Base-by-base conservation (phyloP, 2,329 filamentous ascomycete genomes). In the Neopestalotiopsis rosae region DNA sequence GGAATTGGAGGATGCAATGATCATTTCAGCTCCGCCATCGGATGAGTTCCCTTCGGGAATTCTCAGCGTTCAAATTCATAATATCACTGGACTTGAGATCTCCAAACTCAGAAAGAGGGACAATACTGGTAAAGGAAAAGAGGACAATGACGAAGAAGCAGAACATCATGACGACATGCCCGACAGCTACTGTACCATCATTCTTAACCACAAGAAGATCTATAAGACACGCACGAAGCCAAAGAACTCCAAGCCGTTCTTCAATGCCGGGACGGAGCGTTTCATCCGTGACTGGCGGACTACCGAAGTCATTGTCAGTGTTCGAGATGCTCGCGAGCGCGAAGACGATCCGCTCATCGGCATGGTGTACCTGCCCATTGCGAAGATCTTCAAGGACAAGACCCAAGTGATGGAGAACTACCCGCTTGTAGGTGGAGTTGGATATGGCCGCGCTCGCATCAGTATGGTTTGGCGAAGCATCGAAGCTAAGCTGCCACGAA, bases 231-330 rank as follows among this genome's bases (percentile, higher is more conserved):
- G 92, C 17, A 93, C 92, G 0, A 94, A 94, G 79, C 92, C 92
- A 1, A 93, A 93, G 80, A 94, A 93, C 71, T 86, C 89, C 0
- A 93, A 93, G 74, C 92, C 92, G 0, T 94, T 94, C 78, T 94
- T 92, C 83, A 94, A 94, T 72, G 92, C 92, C 2, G 90, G 90
- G 5, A 92, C 89, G 1, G 92, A 94, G 77, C 87, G 90, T 5
- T 93, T 93, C 71, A 85, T 94, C 52, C 84, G 88, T 13, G 89
- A 94, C 76, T 93, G 91, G 87, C 84, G 83, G 17, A 88, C 85
- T 13, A 87, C 90, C 1, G 91, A 94, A 76, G 83, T 94, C 40
- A 90, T 92, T 71, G 81, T 94, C 38, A 84, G 87, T 1, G 90
- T 93, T 1, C 86, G 91, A 12, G 92, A 94, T 75, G 84, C 88